Percentiles rank a stretch among this genome's conserved stretches.
Conservation (phyloP, 768 basidiomycete species). For the Arthromyces matolae region DNA sequence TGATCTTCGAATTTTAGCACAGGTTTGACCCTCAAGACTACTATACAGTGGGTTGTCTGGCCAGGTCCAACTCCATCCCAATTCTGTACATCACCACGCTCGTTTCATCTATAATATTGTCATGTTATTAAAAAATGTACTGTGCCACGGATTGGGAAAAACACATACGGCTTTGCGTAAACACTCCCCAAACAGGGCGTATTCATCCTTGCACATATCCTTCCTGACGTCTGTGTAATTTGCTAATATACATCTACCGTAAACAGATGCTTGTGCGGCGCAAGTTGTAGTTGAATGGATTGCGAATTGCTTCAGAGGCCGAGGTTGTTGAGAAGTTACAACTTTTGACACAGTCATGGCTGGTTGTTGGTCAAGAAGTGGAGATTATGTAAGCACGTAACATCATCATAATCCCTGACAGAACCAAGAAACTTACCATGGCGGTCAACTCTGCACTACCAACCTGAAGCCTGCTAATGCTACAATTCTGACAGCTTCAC, state of each 20-base stretch:
- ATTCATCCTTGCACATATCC: constrained; percentile 83
- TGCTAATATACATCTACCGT: constrained; percentile 85
- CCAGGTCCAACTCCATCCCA: neutral
- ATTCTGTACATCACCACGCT: constrained; percentile 25
- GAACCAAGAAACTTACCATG: too few species aligned
- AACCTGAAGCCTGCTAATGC: too few species aligned
- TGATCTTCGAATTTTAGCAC: too few species aligned
- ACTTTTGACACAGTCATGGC: constrained; percentile 25
- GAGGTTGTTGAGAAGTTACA: constrained; percentile 26
- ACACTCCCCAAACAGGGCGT: constrained; percentile 79
- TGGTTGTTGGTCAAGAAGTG: neutral
- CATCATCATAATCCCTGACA: too few species aligned
- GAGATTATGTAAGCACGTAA: constrained; percentile 10
- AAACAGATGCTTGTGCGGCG: constrained; percentile 64
- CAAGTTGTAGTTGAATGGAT: constrained; percentile 70
- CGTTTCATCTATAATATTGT: constrained; percentile 31
- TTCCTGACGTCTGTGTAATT: constrained; percentile 82
- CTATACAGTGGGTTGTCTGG: neutral
- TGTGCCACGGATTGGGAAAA: too few species aligned
- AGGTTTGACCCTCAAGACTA: neutral
- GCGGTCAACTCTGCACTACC: too few species aligned
- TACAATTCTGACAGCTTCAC: too few species aligned
- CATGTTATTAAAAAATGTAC: too few species aligned
- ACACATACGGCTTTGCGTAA: constrained; percentile 68
- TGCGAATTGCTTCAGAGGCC: constrained; percentile 64